phyloP scores from a whole-genome alignment of 2,329 filamentous ascomycete species.

The Bipolaris oryzae region DNA sequence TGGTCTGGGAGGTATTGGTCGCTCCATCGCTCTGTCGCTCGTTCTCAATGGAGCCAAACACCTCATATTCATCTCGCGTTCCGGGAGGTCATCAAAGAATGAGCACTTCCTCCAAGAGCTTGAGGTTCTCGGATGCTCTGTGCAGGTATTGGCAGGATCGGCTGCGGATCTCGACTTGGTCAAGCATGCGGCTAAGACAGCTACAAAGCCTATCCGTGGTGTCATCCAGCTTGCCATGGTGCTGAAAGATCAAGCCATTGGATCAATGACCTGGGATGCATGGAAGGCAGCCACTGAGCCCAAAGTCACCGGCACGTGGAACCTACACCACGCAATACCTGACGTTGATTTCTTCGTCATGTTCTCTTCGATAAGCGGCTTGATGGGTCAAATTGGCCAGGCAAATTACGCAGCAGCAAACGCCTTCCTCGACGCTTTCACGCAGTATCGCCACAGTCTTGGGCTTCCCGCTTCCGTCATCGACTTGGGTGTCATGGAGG shows the following conservation, averaged over 20 bases:
- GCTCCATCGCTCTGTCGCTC: conserved; percentile 21
- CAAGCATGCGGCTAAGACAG: neutral
- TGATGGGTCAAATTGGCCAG: neutral
- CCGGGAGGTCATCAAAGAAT: neutral
- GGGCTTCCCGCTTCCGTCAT: conserved; percentile 33
- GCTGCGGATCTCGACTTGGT: neutral
- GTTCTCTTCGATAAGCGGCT: neutral
- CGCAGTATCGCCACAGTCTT: too few species aligned
- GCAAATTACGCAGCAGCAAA: neutral
- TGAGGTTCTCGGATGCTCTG: neutral
- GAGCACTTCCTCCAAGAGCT: conserved; percentile 8
- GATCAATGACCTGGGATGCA: too few species aligned
- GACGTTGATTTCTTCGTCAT: neutral
- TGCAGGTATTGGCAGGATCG: neutral
- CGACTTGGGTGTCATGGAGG: conserved; percentile 59
- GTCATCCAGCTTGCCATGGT: conserved; percentile 26
- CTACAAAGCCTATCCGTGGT: conserved; percentile 14
- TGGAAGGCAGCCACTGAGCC: too few species aligned
- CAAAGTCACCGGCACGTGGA: too few species aligned
- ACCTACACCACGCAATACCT: too few species aligned
- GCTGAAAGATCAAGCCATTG: neutral
- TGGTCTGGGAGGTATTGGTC: conserved; percentile 26
- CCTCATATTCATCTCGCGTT: conserved; percentile 18
- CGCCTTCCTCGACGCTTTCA: too few species aligned
- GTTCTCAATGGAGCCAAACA: conserved; percentile 20